Conservation (phyloP, 768 basidiomycete genomes). For the Lactarius quietus region DNA sequence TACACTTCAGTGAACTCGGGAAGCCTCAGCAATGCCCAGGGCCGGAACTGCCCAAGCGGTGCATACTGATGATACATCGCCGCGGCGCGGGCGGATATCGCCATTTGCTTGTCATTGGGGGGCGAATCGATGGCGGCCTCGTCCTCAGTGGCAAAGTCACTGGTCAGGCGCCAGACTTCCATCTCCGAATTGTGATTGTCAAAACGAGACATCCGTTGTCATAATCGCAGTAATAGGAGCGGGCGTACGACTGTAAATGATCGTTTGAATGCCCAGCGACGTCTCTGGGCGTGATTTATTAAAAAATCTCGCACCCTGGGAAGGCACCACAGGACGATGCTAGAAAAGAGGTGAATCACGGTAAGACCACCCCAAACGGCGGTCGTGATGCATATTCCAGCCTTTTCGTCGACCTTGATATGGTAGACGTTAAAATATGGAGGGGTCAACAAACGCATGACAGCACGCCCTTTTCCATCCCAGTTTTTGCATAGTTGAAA, state of each 20-base stretch:
- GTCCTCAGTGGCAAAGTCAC: conserved; percentile 27
- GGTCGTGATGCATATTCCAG: conserved; percentile 58
- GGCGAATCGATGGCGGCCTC: background rate
- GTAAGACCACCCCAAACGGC: conserved; percentile 49
- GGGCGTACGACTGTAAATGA: conserved; percentile 45
- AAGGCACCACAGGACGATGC: conserved; percentile 55
- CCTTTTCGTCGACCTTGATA: conserved; percentile 69
- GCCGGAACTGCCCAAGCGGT: conserved; percentile 51
- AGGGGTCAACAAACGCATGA: conserved; percentile 34
- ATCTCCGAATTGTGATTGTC: conserved; percentile 56
- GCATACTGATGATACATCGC: conserved; percentile 14
- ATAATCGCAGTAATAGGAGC: conserved; percentile 65
- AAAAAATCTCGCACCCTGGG: conserved; percentile 41
- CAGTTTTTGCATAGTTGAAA: conserved; percentile 48
- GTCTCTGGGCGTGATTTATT: background rate
- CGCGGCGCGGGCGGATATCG: conserved; percentile 29
- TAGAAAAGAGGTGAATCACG: conserved; percentile 53
- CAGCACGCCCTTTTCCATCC: conserved; percentile 49
- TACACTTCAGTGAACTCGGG: conserved; percentile 53
- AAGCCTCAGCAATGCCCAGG: conserved; percentile 54
- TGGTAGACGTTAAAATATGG: conserved; percentile 53
- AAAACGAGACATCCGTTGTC: conserved; percentile 67
- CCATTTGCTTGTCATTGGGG: conserved; percentile 31
- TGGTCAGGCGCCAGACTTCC: conserved; percentile 65
- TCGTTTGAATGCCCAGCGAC: too few relatives aligned